phyloP scores from a whole-genome alignment of 2,329 filamentous ascomycete genomes.

The Penicillium griseofulvum region DNA sequence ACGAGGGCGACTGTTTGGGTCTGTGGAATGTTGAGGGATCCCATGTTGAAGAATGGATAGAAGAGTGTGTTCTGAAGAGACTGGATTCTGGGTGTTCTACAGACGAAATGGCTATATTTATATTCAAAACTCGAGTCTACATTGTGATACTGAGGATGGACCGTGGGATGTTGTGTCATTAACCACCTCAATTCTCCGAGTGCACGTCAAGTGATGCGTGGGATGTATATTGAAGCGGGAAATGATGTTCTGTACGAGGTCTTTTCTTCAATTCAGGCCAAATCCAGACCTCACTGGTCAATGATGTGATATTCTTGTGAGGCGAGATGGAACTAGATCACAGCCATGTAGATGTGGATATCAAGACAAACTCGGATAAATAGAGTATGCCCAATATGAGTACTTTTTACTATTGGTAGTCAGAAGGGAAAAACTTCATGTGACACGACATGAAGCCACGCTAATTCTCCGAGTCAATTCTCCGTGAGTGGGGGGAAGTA shows the following conservation, averaged over 20 bases:
- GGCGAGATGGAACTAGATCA: background rate
- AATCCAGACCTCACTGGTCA: background rate
- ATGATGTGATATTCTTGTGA: background rate
- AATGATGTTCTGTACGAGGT: background rate
- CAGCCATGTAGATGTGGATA: background rate
- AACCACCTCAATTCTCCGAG: background rate
- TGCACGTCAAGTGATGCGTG: background rate
- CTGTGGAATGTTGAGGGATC: slow-evolving; percentile 15
- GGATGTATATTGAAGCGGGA: background rate
- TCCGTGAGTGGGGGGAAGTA: background rate
- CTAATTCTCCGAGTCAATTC: slow-evolving; percentile 14
- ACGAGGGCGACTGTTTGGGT: slow-evolving; percentile 45
- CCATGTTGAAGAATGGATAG: slow-evolving; percentile 4
- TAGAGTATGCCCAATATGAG: background rate
- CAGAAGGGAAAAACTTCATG: background rate
- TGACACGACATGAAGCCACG: background rate
- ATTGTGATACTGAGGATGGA: background rate
- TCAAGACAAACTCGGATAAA: slow-evolving; percentile 6
- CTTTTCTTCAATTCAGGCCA: background rate
- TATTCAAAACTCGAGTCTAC: background rate
- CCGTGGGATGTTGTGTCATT: background rate
- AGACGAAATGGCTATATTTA: background rate
- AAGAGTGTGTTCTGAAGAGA: background rate
- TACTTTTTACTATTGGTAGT: background rate
- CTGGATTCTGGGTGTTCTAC: background rate